Percentiles rank a stretch among this genome's conserved stretches.
These are phyloP conservation scores for Taphrina wiesneri DNA, from an alignment of 1,139 yeast genomes.

Conservation along the genomic window DNA sequence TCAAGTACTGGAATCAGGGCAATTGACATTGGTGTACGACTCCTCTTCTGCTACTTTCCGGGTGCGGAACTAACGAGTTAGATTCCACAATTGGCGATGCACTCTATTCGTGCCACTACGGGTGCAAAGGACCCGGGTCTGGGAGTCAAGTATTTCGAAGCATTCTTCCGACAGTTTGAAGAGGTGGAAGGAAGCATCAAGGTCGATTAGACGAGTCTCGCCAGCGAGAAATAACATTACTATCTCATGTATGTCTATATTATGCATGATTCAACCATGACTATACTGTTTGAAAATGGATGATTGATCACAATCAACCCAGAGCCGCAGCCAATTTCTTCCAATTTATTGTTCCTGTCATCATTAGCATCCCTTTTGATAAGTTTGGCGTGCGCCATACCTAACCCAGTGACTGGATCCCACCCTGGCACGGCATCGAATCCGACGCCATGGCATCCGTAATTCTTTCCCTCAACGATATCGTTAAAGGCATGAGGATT, in stretches of 20 bases:
- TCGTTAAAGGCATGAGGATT: constrained; percentile 7
- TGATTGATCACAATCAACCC: too few species aligned
- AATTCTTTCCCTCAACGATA: constrained; percentile 18
- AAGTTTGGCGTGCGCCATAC: background rate
- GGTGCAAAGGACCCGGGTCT: constrained; percentile 77
- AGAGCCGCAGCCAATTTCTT: background rate
- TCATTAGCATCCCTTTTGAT: background rate
- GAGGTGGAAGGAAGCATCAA: constrained; percentile 39
- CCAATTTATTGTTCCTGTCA: background rate
- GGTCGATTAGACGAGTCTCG: constrained; percentile 3
- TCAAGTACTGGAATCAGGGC: constrained; percentile 86
- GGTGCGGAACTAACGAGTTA: background rate
- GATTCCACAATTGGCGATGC: constrained; percentile 92
- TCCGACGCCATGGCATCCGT: constrained; percentile 23
- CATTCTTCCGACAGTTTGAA: constrained; percentile 60
- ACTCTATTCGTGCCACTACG: constrained; percentile 89
- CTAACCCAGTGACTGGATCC: constrained; percentile 30
- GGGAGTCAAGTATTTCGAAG: constrained; percentile 65
- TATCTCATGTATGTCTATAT: too few species aligned
- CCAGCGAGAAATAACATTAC: background rate
- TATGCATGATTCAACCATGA: too few species aligned
- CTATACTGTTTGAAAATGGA: too few species aligned
- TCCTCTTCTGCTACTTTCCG: background rate
- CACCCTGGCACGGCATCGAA: constrained; percentile 16
- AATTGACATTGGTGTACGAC: constrained; percentile 66